phyloP scores from a whole-genome alignment of 2,329 filamentous ascomycete species.

The Phyllosticta citribraziliensis region DNA sequence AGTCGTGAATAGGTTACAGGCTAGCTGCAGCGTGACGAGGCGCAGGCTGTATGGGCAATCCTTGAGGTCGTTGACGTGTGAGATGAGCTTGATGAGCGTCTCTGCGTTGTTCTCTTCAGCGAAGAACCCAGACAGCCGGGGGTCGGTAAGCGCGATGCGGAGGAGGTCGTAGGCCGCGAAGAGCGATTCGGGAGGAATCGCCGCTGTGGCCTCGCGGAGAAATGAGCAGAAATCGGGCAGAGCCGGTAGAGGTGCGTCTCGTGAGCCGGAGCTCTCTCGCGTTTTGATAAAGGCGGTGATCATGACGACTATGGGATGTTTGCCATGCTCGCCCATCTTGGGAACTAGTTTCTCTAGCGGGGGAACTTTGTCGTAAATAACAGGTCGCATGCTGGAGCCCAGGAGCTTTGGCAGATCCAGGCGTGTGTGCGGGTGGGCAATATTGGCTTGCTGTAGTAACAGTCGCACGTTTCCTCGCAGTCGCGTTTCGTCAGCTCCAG shows the following conservation, averaged over 20 bases:
- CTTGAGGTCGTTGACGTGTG: conserved; percentile 43
- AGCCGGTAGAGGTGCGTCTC: conserved; percentile 61
- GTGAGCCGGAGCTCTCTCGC: conserved; percentile 47
- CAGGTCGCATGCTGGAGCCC: conserved; percentile 53
- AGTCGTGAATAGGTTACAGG: conserved; percentile 76
- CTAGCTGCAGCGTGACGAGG: conserved; percentile 72
- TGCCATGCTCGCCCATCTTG: conserved; percentile 61
- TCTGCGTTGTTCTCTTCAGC: conserved; percentile 55
- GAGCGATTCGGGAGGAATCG: conserved; percentile 53
- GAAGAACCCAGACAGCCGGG: conserved; percentile 70
- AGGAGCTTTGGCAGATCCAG: conserved; percentile 63
- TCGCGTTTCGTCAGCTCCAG: conserved; percentile 51
- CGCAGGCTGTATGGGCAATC: conserved; percentile 70
- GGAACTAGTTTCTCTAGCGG: conserved; percentile 71
- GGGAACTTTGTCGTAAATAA: conserved; percentile 65
- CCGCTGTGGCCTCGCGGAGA: conserved; percentile 45
- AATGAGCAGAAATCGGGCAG: conserved; percentile 55
- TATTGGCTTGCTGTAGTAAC: conserved; percentile 64
- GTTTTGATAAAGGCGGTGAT: conserved; percentile 63
- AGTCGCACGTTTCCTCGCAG: conserved; percentile 64
- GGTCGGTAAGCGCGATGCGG: conserved; percentile 65
- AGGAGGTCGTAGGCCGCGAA: conserved; percentile 84
- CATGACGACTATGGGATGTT: conserved; percentile 49
- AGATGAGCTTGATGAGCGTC: conserved; percentile 48
- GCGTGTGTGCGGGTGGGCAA: conserved; percentile 64